Conservation (phyloP, 2,329 filamentous ascomycete species). For the Fusarium sp. region DNA sequence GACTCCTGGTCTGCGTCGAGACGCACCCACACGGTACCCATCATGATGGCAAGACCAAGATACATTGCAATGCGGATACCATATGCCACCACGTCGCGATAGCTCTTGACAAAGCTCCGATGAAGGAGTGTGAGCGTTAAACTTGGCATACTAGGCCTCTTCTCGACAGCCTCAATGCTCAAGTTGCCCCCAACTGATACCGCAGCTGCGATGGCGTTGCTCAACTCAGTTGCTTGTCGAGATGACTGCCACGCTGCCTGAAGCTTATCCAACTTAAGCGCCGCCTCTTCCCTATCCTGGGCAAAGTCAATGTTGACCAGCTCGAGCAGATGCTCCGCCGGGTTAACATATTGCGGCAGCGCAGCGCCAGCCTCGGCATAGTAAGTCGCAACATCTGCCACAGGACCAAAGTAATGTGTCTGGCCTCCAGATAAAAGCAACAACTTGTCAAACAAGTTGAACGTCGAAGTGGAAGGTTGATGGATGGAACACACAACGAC, state of each 20-base stretch:
- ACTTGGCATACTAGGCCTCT: slow-evolving; percentile 57
- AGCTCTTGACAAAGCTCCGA: slow-evolving; percentile 84
- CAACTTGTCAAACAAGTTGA: slow-evolving; percentile 83
- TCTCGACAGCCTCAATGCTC: slow-evolving; percentile 30
- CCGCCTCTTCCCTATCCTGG: slow-evolving; percentile 56
- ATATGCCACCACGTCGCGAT: slow-evolving; percentile 86
- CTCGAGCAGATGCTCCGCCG: slow-evolving; percentile 84
- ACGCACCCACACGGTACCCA: slow-evolving; percentile 89
- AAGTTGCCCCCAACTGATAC: slow-evolving; percentile 44
- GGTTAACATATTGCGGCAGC: slow-evolving; percentile 79
- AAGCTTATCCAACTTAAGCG: slow-evolving; percentile 48
- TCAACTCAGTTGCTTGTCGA: slow-evolving; percentile 31
- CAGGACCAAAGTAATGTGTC: slow-evolving; percentile 78
- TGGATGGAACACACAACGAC: slow-evolving; percentile 87
- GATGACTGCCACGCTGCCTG: slow-evolving; percentile 44
- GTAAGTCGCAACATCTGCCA: slow-evolving; percentile 69
- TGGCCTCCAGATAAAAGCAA: slow-evolving; percentile 77
- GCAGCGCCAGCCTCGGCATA: slow-evolving; percentile 70
- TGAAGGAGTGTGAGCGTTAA: slow-evolving; percentile 77
- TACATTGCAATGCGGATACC: slow-evolving; percentile 88
- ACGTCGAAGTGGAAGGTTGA: slow-evolving; percentile 84
- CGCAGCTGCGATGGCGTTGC: slow-evolving; percentile 40
- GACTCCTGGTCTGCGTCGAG: slow-evolving; percentile 75
- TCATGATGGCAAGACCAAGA: slow-evolving; percentile 79
- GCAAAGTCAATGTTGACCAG: slow-evolving; percentile 83